Conservation (phyloP, 2,329 filamentous ascomycete species). For the Cercospora sojina region DNA sequence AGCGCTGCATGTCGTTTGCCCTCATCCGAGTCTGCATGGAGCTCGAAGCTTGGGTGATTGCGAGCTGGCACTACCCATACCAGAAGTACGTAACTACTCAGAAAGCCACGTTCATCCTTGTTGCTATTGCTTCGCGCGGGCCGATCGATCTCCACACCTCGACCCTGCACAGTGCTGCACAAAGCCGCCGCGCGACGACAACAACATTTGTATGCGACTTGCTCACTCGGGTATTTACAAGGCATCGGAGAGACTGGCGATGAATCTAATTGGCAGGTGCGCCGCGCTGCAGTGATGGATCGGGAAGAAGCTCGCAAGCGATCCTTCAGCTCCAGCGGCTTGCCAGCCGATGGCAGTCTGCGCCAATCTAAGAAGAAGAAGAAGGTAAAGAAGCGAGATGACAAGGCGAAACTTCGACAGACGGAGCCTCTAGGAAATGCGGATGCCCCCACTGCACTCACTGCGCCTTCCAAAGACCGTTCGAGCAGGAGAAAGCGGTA, state of each 20-base stretch:
- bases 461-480: not conserved
- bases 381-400: not conserved
- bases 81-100: too few relatives aligned
- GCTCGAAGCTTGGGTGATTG: not conserved
- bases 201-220: not conserved
- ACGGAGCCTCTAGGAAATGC: not conserved
- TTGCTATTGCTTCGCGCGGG: not conserved
- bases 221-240: not conserved
- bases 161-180: not conserved
- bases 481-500: not conserved
- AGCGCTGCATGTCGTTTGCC: not conserved
- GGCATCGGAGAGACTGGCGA: not conserved
- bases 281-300: not conserved
- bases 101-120: not conserved
- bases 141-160: not conserved
- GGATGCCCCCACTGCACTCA: not conserved
- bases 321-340: constrained; percentile 4
- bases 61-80: not conserved
- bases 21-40: not conserved
- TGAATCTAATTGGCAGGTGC: not conserved
- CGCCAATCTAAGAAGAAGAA: not conserved
- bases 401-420: not conserved
- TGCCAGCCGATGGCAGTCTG: not conserved
- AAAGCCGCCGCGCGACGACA: not conserved
- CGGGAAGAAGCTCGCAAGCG: not conserved